phyloP scores from a whole-genome alignment of 345 rosid genomes.

The Aquilaria sinensis region DNA sequence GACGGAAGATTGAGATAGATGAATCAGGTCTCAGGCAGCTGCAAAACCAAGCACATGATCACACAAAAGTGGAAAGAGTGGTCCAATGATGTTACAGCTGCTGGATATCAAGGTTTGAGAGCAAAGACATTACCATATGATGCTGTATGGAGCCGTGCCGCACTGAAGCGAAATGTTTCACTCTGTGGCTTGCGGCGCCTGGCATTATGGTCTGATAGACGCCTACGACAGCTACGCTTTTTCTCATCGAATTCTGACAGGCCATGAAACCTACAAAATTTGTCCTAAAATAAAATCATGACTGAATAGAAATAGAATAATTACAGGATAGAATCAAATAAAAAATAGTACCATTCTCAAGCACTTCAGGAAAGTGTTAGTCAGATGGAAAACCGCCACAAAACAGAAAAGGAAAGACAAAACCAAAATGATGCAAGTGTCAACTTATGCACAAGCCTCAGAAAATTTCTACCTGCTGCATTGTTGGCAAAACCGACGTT shows the following conservation, averaged over 20 bases:
- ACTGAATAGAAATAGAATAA: no score
- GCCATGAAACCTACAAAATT: slow-evolving; percentile 64
- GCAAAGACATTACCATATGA: slow-evolving; percentile 41
- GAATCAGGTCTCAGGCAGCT: no score
- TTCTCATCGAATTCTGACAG: slow-evolving; percentile 86
- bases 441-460: not conserved
- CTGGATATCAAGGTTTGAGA: not conserved
- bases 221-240: slow-evolving; percentile 89
- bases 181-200: slow-evolving; percentile 91
- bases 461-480: slow-evolving; percentile 71
- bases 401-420: no score
- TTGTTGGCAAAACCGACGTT: slow-evolving; percentile 95
- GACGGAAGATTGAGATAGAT: no score
- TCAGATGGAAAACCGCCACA: no score
- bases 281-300: no score
- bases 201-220: slow-evolving; percentile 94
- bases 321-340: not conserved
- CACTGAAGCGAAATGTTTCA: slow-evolving; percentile 40
- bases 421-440: no score
- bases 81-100: not conserved
- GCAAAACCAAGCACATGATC: no score
- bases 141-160: slow-evolving; percentile 37
- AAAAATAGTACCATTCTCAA: not conserved
- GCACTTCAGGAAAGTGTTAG: no score
- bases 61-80: not conserved